These are phyloP conservation scores for Ilyonectria sp. DNA, from an alignment of 2,329 filamentous ascomycete genomes.

Conservation along the genomic window DNA sequence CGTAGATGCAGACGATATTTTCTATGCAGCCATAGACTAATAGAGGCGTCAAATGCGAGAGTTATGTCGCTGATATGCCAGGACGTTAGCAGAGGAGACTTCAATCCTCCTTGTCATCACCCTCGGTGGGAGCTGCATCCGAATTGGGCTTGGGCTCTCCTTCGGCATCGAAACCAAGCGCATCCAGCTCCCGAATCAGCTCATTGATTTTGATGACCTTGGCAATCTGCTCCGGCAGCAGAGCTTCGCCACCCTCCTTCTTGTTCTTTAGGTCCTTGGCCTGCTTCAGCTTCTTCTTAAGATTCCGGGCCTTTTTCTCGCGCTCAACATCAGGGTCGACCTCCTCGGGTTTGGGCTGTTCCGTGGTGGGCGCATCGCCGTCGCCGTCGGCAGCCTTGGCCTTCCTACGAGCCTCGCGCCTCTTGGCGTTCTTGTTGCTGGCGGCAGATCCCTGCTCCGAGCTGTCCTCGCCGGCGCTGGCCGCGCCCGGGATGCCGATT, in stretches of 20 bases:
- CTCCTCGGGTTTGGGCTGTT: constrained; percentile 56
- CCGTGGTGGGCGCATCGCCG: constrained; percentile 60
- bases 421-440: constrained; percentile 90
- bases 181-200: constrained; percentile 88
- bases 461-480: constrained; percentile 67
- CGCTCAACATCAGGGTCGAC: constrained; percentile 81
- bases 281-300: constrained; percentile 96
- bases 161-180: constrained; percentile 86
- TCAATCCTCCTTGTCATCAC: constrained; percentile 46
- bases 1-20: neutral
- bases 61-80: neutral
- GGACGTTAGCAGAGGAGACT: neutral
- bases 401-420: constrained; percentile 70
- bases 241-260: constrained; percentile 86
- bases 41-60: neutral
- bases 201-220: constrained; percentile 99
- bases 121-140: constrained; percentile 21
- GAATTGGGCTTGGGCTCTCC: constrained; percentile 69
- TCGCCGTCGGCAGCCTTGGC: constrained; percentile 73
- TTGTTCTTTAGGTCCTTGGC: constrained; percentile 91
- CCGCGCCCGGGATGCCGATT: constrained; percentile 80
- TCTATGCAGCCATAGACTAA: constrained; percentile 5
- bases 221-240: constrained; percentile 94
- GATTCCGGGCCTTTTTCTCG: constrained; percentile 92
- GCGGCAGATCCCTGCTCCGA: constrained; percentile 64